These are phyloP conservation scores for Aquanectria penicillioides DNA, from an alignment of 2,329 filamentous ascomycete species.

Conservation along the genomic window DNA sequence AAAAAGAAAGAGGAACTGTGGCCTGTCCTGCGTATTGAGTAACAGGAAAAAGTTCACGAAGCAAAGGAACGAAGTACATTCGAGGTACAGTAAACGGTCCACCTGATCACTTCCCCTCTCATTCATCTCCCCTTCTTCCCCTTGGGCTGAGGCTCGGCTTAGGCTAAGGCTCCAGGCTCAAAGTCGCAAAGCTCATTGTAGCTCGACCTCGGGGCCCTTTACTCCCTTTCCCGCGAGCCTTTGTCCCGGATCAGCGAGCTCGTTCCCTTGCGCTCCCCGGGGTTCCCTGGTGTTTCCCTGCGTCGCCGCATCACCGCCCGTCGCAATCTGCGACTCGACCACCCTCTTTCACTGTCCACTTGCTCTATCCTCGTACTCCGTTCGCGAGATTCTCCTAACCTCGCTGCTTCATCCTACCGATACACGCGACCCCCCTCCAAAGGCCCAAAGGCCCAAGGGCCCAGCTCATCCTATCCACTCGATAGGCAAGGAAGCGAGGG, in stretches of 20 bases:
- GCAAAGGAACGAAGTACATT: neutral
- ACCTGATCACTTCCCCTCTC: slow-evolving; percentile 1
- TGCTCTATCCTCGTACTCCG: too few relatives aligned
- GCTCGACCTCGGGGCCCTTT: slow-evolving; percentile 19
- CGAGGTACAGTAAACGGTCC: neutral
- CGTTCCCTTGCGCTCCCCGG: slow-evolving; percentile 3
- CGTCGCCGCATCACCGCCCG: slow-evolving; percentile 13
- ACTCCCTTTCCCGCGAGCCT: slow-evolving; percentile 21
- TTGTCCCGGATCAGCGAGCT: slow-evolving; percentile 29
- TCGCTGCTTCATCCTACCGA: slow-evolving; percentile 26
- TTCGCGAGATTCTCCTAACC: slow-evolving; percentile 6
- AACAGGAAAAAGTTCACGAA: neutral
- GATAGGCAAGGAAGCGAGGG: slow-evolving; percentile 8
- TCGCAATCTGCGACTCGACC: slow-evolving; percentile 5
- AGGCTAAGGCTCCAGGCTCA: neutral
- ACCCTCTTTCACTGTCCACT: neutral
- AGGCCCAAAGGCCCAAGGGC: slow-evolving; percentile 7
- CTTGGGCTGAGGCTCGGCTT: neutral
- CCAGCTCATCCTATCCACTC: slow-evolving; percentile 9
- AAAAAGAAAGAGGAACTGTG: neutral
- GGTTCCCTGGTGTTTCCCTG: slow-evolving; percentile 17
- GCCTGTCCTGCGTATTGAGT: neutral
- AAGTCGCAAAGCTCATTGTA: slow-evolving; percentile 4
- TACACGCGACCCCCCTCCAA: slow-evolving; percentile 4
- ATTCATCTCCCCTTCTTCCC: neutral